Evolutionary conservation across 108 stramenopile species (phyloP), one percentile per base, ranked within the genome.

Genomic region (Cyclotella cryptica): DNA sequence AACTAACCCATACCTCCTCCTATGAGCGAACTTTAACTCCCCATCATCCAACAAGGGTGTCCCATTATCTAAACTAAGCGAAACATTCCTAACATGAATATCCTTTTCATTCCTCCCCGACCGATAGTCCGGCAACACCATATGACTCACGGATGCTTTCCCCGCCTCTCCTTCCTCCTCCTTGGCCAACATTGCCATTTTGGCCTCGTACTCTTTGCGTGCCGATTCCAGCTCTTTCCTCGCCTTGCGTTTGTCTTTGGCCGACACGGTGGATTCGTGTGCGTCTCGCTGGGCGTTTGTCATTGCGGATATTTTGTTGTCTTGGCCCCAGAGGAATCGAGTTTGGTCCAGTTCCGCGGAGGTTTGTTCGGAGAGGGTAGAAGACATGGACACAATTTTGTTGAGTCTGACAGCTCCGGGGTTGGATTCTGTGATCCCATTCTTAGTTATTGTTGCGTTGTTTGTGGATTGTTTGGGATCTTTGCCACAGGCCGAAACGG

Each of bases 21-120:
- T 89, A 74, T 98, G 97, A 12, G 94, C 88, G 70, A 99, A 96
- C 66, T 96, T 97, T 57, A 98, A 74, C 21, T 96, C 89, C 5
- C 96, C 94, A 57, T 93, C 71, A 65, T 95, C 89, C 78, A 99
- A 88, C 62, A 99, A 82, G 10, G 81, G 72, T 54, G 92, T 98
- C 17, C 97, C 96, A 79, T 93, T 93, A 75, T 96, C 93, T 29
- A 95, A 83, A 58, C 86, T 84, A 0, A 97, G 45, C 3, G 85
- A 82, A 24, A 97, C 88, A 77, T 93, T 90, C n/a, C 80, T 74
- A 10, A 95, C 82, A 35, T 93, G 88, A 58, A 97, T 90, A 83
- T 97, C 95, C 64, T 85, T 84, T 58, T 95, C 94, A 71, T 94
- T 94, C 26, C 89, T 74, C 22, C 90, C 90, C 1, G 79, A 83